phyloP scores from a whole-genome alignment of 768 basidiomycete genomes.

The Collybia nuda region DNA sequence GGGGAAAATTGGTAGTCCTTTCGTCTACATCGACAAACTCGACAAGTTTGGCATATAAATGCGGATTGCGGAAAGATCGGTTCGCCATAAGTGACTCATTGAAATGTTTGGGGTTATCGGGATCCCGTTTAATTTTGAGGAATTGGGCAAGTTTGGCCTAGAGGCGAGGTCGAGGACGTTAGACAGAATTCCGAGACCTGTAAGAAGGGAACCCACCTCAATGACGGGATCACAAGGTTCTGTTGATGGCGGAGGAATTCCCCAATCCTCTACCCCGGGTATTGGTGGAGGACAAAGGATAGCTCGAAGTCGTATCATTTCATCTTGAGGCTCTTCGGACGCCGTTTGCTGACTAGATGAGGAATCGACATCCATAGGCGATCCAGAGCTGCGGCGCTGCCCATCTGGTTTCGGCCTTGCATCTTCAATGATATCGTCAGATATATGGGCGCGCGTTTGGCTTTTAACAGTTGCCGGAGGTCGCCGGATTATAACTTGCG shows the following conservation, averaged over 20 bases:
- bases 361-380: constrained; percentile 18
- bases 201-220: constrained; percentile 39
- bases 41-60: constrained; percentile 93
- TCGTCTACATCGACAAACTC: constrained; percentile 94
- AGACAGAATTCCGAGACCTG: not conserved
- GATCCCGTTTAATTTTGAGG: constrained; percentile 64
- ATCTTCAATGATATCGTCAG: constrained; percentile 38
- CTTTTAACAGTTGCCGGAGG: constrained; percentile 44
- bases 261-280: constrained; percentile 69
- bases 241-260: constrained; percentile 61
- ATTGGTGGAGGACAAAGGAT: constrained; percentile 65
- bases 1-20: constrained; percentile 79
- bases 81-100: constrained; percentile 95
- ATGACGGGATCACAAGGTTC: constrained; percentile 62
- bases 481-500: constrained; percentile 62
- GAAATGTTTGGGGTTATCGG: constrained; percentile 76
- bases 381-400: constrained; percentile 4
- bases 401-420: constrained; percentile 5
- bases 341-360: constrained; percentile 16
- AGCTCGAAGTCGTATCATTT: constrained; percentile 51
- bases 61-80: constrained; percentile 93
- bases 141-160: constrained; percentile 86
- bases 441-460: constrained; percentile 48
- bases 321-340: constrained; percentile 35
- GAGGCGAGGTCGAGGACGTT: not conserved